Base-by-base conservation (phyloP, 805 yeast species). In the Barnettozyma salicaria region DNA sequence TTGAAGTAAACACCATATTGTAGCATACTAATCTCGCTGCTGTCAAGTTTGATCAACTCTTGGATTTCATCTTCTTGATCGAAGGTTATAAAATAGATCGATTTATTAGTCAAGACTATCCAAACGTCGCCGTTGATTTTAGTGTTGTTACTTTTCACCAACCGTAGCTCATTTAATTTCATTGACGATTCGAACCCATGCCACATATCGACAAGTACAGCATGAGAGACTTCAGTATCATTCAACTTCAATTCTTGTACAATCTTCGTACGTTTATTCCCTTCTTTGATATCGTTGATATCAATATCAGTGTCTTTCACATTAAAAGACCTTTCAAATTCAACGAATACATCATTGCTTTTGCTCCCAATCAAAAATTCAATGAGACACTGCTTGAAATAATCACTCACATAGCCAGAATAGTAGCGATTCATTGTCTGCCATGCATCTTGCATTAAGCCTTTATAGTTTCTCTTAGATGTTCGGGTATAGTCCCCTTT, bases 401-500 rank as follows among this genome's bases (percentile, higher is more conserved):
- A 69, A 48, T 69, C 74, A 18, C 63, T 53, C n/a, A 69, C 53
- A 36, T 59, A 61, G 1, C 72, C 72, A 26, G 66, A 59, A 39
- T 61, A 68, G 40, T 64, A 68, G 29, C 74, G 47, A 2, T 67
- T 59, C 38, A 69, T 37, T 1, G 72, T 63, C 35, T 67, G 45
- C 32, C 64, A 48, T 5, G 68, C 73, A 46, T 68, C 74, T 19
- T 58, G 65, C 20, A 68, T 38, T 6, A 68, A 50, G 0, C 74
- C 74, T 21, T 56, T 47, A 37, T 65, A 61, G 34, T 63, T 62
- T 30, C 74, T 53, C 40, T 63, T 59, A 12, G 64, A 57, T 1
- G 69, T 64, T 39, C 74, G 45, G 1, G 72, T 69, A 42, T 55
- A 68, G 37, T 68, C 74, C 6, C 73, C 73, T 42, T 68, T 69